phyloP scores from a whole-genome alignment of 495 filamentous ascomycete species.

The Hypoxylon lienhwacheense region DNA sequence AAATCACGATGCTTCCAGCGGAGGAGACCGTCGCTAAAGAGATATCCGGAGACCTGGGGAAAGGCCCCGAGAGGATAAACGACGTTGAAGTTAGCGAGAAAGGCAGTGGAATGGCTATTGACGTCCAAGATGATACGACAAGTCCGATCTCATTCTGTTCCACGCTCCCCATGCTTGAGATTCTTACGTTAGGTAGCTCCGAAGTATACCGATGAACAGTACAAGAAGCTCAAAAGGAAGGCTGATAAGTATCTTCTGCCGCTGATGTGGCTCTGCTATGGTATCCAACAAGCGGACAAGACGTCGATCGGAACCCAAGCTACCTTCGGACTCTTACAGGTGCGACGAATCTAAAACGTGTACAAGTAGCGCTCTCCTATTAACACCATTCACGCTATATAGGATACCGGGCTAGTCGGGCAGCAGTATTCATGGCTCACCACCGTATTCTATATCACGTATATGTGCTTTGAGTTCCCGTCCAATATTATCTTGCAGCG shows the following conservation, averaged over 20 bases:
- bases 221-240: slow-evolving; percentile 36
- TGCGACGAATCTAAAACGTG: background rate
- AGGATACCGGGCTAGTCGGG: slow-evolving; percentile 38
- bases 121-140: slow-evolving; percentile 21
- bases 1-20: slow-evolving; percentile 16
- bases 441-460: slow-evolving; percentile 41
- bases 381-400: background rate
- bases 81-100: slow-evolving; percentile 26
- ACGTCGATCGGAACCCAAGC: slow-evolving; percentile 40
- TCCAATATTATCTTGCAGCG: slow-evolving; percentile 39
- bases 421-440: slow-evolving; percentile 43
- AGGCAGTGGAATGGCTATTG: slow-evolving; percentile 19
- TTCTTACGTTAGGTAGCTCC: slow-evolving; percentile 14
- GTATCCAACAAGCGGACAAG: slow-evolving; percentile 40
- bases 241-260: slow-evolving; percentile 37
- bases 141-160: slow-evolving; percentile 8
- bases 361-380: background rate
- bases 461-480: slow-evolving; percentile 41
- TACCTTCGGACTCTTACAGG: slow-evolving; percentile 34
- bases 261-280: slow-evolving; percentile 43
- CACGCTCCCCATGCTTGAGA: background rate
- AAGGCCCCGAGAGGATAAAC: slow-evolving; percentile 32
- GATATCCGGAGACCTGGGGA: slow-evolving; percentile 3
- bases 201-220: slow-evolving; percentile 37
- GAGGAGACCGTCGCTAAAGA: slow-evolving; percentile 9